phyloP scores from a whole-genome alignment of 345 rosid species.

The Hibiscus mutabilis region DNA sequence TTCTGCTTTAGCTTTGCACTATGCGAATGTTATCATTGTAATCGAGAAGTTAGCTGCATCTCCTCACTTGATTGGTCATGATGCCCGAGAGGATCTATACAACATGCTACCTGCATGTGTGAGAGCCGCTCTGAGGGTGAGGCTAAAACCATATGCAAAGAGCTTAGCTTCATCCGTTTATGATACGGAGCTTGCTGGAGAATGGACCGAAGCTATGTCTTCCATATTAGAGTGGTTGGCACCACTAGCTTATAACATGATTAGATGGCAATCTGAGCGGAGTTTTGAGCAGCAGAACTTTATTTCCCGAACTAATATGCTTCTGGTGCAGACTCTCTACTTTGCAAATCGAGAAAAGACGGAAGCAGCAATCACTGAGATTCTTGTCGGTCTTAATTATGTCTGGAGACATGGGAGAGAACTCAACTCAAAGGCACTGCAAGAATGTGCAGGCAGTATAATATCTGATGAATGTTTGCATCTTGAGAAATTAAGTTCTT shows the following conservation, averaged over 20 bases:
- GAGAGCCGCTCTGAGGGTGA: slow-evolving; percentile 58
- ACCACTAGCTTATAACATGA: slow-evolving; percentile 97
- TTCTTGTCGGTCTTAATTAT: slow-evolving; percentile 90
- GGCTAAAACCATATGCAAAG: slow-evolving; percentile 69
- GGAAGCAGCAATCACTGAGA: slow-evolving; percentile 84
- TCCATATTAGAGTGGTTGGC: slow-evolving; percentile 86
- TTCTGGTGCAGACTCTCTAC: slow-evolving; percentile 86
- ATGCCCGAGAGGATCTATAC: slow-evolving; percentile 94
- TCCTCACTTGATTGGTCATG: slow-evolving; percentile 90
- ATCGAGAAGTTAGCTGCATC: slow-evolving; percentile 86
- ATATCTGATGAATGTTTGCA: slow-evolving; percentile 57
- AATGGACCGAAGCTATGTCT: slow-evolving; percentile 77
- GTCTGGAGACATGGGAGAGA: slow-evolving; percentile 80
- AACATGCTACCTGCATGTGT: slow-evolving; percentile 84
- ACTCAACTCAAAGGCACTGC: slow-evolving; percentile 61
- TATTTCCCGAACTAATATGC: slow-evolving; percentile 73
- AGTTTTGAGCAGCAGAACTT: slow-evolving; percentile 89
- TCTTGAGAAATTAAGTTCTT: slow-evolving; percentile 26
- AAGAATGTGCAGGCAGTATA: slow-evolving; percentile 57
- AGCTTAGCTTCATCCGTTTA: slow-evolving; percentile 49
- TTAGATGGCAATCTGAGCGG: slow-evolving; percentile 91
- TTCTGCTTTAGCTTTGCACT: slow-evolving; percentile 86
- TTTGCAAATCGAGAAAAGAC: slow-evolving; percentile 93
- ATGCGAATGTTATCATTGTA: slow-evolving; percentile 84
- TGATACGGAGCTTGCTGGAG: slow-evolving; percentile 63